These are phyloP conservation scores for Isoetes engelmannii DNA, from an alignment of 83 land plant genomes.

Conservation along the genomic window DNA sequence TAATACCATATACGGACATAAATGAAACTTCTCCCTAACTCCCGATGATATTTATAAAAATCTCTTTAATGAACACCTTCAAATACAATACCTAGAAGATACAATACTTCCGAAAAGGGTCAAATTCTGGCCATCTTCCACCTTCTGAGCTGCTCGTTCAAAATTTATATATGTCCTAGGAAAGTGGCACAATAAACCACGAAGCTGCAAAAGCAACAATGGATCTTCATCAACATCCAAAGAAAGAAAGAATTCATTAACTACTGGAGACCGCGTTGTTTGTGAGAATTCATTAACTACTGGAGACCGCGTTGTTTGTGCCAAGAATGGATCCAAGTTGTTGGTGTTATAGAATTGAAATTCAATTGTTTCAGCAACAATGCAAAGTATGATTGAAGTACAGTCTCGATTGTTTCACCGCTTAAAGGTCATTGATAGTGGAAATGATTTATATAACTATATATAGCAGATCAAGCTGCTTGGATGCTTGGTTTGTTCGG, in stretches of 20 bases:
- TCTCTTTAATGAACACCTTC: neutral
- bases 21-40: neutral
- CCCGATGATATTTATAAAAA: neutral
- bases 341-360: neutral
- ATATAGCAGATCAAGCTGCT: too few species aligned
- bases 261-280: neutral
- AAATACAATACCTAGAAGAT: slow-evolving; percentile 20
- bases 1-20: neutral
- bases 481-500: too few species aligned
- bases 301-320: neutral
- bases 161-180: slow-evolving; percentile 36
- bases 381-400: neutral
- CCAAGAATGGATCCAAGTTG: neutral
- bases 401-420: too few species aligned
- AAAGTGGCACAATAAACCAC: slow-evolving; percentile 36
- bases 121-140: slow-evolving; percentile 36
- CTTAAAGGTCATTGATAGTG: too few species aligned
- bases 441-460: too few species aligned
- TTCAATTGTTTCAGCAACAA: neutral
- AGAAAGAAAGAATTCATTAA: neutral
- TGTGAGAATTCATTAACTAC: neutral
- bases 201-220: slow-evolving; percentile 23
- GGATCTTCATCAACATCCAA: neutral
- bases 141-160: slow-evolving; percentile 30
- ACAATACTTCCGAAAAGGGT: slow-evolving; percentile 32